phyloP scores from a whole-genome alignment of 2,329 filamentous ascomycete genomes.

The Hypoxylon sp. region DNA sequence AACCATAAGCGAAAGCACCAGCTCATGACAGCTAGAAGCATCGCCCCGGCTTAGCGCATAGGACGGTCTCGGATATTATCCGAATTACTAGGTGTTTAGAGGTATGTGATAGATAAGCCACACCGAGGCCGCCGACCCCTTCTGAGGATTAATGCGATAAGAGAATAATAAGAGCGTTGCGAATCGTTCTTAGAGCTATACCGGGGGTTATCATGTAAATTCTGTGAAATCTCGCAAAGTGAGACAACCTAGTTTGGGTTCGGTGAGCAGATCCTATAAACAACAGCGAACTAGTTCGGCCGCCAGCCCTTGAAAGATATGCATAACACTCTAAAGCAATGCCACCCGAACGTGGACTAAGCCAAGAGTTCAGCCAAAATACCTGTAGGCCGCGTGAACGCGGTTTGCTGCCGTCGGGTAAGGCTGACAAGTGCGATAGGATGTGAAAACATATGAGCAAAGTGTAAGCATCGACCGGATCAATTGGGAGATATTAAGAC shows the following conservation, averaged over 20 bases:
- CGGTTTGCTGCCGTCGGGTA: slow-evolving; percentile 31
- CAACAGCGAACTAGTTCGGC: slow-evolving; percentile 22
- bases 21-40: slow-evolving; percentile 30
- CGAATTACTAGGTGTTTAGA: slow-evolving; percentile 28
- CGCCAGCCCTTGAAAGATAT: slow-evolving; percentile 29
- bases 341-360: slow-evolving; percentile 32
- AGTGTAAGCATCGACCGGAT: slow-evolving; percentile 35
- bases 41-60: slow-evolving; percentile 32
- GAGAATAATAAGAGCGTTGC: slow-evolving; percentile 13
- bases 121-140: slow-evolving; percentile 37
- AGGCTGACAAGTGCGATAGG: slow-evolving; percentile 45
- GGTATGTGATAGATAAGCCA: slow-evolving; percentile 28
- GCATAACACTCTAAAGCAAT: slow-evolving; percentile 32
- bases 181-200: slow-evolving; percentile 23
- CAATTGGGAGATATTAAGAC: slow-evolving; percentile 28
- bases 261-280: slow-evolving; percentile 40
- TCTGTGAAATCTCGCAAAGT: slow-evolving; percentile 24
- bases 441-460: slow-evolving; percentile 32
- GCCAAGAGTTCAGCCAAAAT: slow-evolving; percentile 35
- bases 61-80: slow-evolving; percentile 29
- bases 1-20: slow-evolving; percentile 30
- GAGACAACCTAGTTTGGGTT: slow-evolving; percentile 39
- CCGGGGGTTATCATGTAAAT: slow-evolving; percentile 30
- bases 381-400: slow-evolving; percentile 25
- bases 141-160: slow-evolving; percentile 18